Evolutionary conservation across 805 yeast genomes (phyloP), one percentile per base, ranked within the genome.

Genomic region (Wickerhamomyces hampshirensis): DNA sequence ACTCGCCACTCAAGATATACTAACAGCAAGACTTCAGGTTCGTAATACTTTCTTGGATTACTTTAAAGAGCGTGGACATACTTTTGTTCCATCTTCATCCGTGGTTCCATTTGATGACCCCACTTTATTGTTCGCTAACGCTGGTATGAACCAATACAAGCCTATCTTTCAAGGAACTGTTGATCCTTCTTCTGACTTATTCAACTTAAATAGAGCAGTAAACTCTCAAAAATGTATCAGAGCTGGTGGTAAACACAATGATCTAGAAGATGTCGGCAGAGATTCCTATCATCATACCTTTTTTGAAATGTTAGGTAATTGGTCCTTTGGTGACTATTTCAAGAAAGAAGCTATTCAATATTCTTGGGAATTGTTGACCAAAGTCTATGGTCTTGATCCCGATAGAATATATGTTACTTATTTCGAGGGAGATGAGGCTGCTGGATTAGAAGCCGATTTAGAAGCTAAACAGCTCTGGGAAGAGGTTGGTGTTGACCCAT

Each of bases 241-340:
- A 69, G 99, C 99, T 23, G 99, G 99, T 64, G 99, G 99, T 62
- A 93, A 93, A 65, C 99, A 93, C 65, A 84, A 84, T 52, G 98
- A 93, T 68, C 76, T 93, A 58, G 99, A 93, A 60, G 99, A 93
- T 63, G 99, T 93, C 33, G 99, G 99, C 46, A 80, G 84, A 56
- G 99, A 93, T 65, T 86, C 95, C 35, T 93, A 93, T 59, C 99
- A 93, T 62, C 99, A 93, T 63, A 93, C 99, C 13, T 94, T 94
- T 59, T 93, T 93, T 53, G 99, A 93, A 68, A 93, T 93, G 99
- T 75, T 93, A 65, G 99, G 99, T 56, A 93, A 93, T 72, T 93
- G 99, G 99, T 93, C 98, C 6, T 93, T 93, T 63, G 99, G 99
- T 55, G 98, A 93, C 65, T 93, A 93, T 62, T 93, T 93, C 78